Conservation (phyloP, 345 rosid species). For the Angophora floribunda region DNA sequence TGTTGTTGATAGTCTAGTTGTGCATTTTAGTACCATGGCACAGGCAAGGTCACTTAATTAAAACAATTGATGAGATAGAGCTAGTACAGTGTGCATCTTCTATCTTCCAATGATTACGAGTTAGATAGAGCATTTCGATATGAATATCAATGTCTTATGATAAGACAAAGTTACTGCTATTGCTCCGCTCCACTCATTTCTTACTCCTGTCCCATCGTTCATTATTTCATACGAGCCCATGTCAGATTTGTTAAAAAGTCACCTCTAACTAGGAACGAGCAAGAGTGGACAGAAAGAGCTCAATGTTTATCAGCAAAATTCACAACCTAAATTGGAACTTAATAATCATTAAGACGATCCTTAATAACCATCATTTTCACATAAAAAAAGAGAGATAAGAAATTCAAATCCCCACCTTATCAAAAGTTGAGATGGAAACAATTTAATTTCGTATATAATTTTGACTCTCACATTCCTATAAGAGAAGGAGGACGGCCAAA, state of each 20-base stretch:
- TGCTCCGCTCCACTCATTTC: background rate
- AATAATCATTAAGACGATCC: too few species aligned
- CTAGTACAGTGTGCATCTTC: too few species aligned
- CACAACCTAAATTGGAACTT: background rate
- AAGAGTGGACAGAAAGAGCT: background rate
- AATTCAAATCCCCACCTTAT: too few species aligned
- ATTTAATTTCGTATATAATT: too few species aligned
- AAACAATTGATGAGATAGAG: too few species aligned
- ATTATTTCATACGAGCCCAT: background rate
- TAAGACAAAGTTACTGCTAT: background rate
- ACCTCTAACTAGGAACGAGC: background rate
- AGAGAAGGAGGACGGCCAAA: too few species aligned
- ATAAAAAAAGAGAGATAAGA: too few species aligned
- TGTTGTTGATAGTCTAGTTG: fast-evolving
- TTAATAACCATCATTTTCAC: too few species aligned
- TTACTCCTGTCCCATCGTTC: background rate
- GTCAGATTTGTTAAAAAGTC: background rate
- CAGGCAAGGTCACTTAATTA: background rate
- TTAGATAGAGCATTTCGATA: background rate
- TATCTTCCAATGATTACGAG: background rate
- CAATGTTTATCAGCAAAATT: background rate
- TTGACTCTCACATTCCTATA: too few species aligned
- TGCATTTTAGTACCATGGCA: background rate
- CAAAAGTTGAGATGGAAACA: too few species aligned
- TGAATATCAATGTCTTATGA: background rate